Conservation (phyloP, 1,139 yeast species). For the Lodderomyces parapsilosis region DNA sequence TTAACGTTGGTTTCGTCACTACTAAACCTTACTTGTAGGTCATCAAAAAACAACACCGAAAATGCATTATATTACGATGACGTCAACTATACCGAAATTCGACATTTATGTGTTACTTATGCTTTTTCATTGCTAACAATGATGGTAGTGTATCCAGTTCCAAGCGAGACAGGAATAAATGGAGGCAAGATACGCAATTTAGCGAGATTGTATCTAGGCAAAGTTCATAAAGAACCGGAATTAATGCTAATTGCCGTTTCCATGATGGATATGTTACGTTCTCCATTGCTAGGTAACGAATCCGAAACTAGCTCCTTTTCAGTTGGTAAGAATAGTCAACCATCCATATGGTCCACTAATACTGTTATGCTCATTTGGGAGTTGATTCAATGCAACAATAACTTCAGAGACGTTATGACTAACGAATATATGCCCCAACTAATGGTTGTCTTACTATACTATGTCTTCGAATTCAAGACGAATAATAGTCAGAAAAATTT, state of each 20-base stretch:
- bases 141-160: constrained; percentile 66
- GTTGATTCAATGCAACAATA: constrained; percentile 66
- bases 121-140: constrained; percentile 62
- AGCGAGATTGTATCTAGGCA: constrained; percentile 52
- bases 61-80: constrained; percentile 29
- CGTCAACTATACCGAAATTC: constrained; percentile 39
- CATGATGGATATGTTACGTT: constrained; percentile 45
- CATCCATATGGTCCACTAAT: constrained; percentile 57
- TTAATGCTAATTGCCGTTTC: constrained; percentile 46
- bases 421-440: constrained; percentile 54
- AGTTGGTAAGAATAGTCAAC: constrained; percentile 21
- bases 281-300: constrained; percentile 32
- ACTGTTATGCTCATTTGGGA: constrained; percentile 71
- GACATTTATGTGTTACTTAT: constrained; percentile 54
- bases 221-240: constrained; percentile 54
- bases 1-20: constrained; percentile 67
- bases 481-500: constrained; percentile 37
- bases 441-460: constrained; percentile 53
- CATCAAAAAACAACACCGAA: constrained; percentile 32
- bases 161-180: constrained; percentile 31
- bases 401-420: constrained; percentile 48
- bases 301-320: constrained; percentile 18
- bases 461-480: constrained; percentile 48
- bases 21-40: constrained; percentile 55
- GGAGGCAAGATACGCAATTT: constrained; percentile 42